Percentiles rank a stretch among this genome's conserved stretches.
phyloP scores from a whole-genome alignment of 441 rosid species.

The Syzygium syzygioides region DNA sequence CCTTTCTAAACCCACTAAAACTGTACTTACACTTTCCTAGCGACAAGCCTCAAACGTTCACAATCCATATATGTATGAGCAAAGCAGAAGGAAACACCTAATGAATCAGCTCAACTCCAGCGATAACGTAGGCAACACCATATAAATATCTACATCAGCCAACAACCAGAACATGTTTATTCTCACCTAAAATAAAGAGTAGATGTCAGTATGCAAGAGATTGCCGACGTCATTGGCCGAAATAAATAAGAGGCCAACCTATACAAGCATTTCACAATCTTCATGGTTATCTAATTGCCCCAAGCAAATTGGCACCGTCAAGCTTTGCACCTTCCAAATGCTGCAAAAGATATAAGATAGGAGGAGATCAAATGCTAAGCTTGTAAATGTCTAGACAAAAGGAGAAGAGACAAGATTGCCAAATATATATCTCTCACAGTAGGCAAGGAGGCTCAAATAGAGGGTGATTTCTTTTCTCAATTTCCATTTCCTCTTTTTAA shows the following conservation, averaged over 20 bases:
- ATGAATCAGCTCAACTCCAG: not conserved
- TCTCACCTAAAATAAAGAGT: not conserved
- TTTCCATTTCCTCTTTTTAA: not conserved
- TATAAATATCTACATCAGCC: not conserved
- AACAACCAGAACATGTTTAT: not conserved
- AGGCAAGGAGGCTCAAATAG: not conserved
- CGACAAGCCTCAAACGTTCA: not conserved
- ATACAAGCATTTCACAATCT: not conserved
- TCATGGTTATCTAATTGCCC: constrained; percentile 54
- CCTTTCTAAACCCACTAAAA: not conserved
- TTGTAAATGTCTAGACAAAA: not conserved
- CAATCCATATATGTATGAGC: not conserved
- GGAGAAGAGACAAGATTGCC: not conserved
- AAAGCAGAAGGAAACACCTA: not conserved
- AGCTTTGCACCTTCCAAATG: constrained; percentile 85
- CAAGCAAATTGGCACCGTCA: constrained; percentile 82
- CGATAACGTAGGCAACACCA: not conserved
- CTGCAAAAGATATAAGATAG: constrained; percentile 27
- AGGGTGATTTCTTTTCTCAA: not conserved
- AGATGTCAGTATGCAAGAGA: not conserved
- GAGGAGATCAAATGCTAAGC: not conserved
- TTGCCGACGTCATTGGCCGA: not conserved
- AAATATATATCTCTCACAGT: not conserved
- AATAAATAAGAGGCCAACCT: not conserved
- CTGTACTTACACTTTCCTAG: not conserved